A percentile compares a stretch with the other conserved stretches of the same genome.
Evolutionary conservation across 2,329 filamentous ascomycete genomes (phyloP).

Genomic region (Huntiella moniliformis): DNA sequence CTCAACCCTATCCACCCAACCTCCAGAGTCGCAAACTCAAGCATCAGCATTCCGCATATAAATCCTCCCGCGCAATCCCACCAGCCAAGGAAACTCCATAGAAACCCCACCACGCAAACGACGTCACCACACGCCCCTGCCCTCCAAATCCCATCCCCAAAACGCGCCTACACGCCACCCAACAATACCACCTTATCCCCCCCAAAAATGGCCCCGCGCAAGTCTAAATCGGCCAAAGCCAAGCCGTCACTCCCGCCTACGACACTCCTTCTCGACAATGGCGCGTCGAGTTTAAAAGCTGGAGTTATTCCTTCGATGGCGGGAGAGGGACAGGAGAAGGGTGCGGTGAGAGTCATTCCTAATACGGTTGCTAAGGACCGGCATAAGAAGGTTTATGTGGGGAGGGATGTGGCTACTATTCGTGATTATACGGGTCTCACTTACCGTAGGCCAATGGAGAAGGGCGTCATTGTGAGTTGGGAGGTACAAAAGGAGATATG

Average conservation of each 20-base stretch:
- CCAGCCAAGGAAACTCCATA: neutral
- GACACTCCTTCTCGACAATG: conserved; percentile 86
- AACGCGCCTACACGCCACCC: no score
- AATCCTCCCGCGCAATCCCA: neutral
- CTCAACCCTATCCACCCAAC: no score
- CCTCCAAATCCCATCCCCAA: no score
- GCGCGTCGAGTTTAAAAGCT: conserved; percentile 78
- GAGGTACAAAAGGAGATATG: conserved; percentile 90
- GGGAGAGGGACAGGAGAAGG: conserved; percentile 16
- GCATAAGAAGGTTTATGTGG: conserved; percentile 61
- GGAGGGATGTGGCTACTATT: conserved; percentile 57
- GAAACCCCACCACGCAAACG: neutral
- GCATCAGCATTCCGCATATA: no score
- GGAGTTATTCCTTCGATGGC: conserved; percentile 42
- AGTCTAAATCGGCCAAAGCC: conserved; percentile 29
- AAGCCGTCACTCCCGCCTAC: conserved; percentile 34
- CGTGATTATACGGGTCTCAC: conserved; percentile 76
- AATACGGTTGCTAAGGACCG: conserved; percentile 80
- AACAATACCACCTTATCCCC: neutral
- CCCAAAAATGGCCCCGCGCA: conserved; percentile 24
- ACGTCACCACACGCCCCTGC: no score
- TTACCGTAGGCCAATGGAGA: conserved; percentile 80
- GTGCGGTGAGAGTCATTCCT: conserved; percentile 44
- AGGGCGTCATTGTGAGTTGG: conserved; percentile 92
- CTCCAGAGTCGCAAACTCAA: no score